phyloP scores from a whole-genome alignment of 2,329 filamentous ascomycete genomes.

The Coleophoma cylindrospora region DNA sequence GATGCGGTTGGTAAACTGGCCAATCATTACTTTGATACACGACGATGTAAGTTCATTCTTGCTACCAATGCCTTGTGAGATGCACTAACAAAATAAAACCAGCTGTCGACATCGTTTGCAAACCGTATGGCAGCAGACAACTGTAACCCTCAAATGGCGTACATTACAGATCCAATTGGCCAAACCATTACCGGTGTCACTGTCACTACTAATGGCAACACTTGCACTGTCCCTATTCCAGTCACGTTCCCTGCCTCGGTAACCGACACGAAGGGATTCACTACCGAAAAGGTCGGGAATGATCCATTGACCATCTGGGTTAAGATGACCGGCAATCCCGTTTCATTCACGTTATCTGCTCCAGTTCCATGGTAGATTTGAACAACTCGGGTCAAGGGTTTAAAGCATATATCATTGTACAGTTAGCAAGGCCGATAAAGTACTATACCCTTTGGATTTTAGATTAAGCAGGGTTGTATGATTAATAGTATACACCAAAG shows the following conservation, averaged over 20 bases:
- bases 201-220: conserved; percentile 36
- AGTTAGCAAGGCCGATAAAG: too few relatives aligned
- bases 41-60: conserved; percentile 40
- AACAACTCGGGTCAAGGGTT: too few relatives aligned
- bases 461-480: too few relatives aligned
- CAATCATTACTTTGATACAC: conserved; percentile 49
- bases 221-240: conserved; percentile 15
- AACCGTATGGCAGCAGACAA: conserved; percentile 33
- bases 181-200: conserved; percentile 19
- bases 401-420: too few relatives aligned
- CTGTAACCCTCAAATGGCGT: conserved; percentile 15
- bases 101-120: conserved; percentile 35
- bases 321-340: conserved; percentile 35
- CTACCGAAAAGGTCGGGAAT: conserved; percentile 37
- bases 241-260: conserved; percentile 31
- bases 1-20: conserved; percentile 41
- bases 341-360: conserved; percentile 34
- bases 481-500: too few relatives aligned
- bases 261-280: conserved; percentile 13
- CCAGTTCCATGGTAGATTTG: conserved; percentile 4
- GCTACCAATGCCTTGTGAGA: too few relatives aligned
- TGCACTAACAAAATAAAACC: not conserved
- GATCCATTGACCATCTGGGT: conserved; percentile 47
- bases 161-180: conserved; percentile 7
- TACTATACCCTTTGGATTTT: too few relatives aligned